Percentiles rank a stretch among this genome's conserved stretches.
These are phyloP conservation scores for Raphidocelis subcapitata DNA, from an alignment of 139 green algal species.

Conservation along the genomic window DNA sequence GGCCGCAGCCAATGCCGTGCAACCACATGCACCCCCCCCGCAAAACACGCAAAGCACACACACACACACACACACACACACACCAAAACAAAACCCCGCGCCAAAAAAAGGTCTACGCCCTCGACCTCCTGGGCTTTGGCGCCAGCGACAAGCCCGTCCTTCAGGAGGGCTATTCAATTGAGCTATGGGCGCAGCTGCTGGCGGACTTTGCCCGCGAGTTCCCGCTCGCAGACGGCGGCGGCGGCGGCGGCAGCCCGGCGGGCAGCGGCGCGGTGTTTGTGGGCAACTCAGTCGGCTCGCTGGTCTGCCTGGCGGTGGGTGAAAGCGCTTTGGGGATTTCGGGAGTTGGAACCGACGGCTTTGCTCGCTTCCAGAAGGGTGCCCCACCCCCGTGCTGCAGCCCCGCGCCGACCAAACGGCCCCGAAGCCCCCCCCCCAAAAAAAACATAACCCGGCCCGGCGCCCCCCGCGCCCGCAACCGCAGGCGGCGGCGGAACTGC, in stretches of 20 bases:
- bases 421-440: not conserved
- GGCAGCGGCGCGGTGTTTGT: constrained; percentile 59
- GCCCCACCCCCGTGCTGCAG: not conserved
- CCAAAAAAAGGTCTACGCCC: constrained; percentile 72
- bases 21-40: not conserved
- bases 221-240: no score
- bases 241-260: not conserved
- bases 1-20: not conserved
- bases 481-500: constrained; percentile 24
- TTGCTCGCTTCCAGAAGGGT: constrained; percentile 3
- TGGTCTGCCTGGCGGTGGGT: constrained; percentile 66
- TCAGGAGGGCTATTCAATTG: constrained; percentile 50
- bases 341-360: not conserved
- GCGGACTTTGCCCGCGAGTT: constrained; percentile 76
- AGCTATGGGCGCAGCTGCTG: constrained; percentile 56
- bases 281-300: constrained; percentile 83
- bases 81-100: not conserved
- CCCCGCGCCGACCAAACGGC: no score
- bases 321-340: not conserved
- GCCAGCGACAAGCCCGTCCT: constrained; percentile 58
- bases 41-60: not conserved
- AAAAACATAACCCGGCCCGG: not conserved
- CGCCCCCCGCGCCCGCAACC: no score
- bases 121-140: constrained; percentile 83
- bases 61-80: not conserved